Conservation (phyloP, 352 stramenopile genomes). For the Globisporangium radiosum region DNA sequence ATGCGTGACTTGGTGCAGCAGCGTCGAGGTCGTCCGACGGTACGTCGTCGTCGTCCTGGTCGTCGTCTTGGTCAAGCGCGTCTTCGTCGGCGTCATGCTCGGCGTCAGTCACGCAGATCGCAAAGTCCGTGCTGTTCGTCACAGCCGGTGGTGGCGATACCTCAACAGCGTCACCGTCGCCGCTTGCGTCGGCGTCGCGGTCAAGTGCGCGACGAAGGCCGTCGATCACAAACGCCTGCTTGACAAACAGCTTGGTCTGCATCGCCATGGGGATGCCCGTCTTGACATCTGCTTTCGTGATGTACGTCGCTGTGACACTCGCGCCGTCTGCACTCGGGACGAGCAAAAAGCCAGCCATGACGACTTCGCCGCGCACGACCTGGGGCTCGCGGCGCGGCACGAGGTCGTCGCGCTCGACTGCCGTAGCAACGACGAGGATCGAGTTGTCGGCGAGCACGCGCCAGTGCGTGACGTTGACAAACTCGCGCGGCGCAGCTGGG, state of each 20-base stretch:
- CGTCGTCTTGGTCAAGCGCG: constrained; percentile 14
- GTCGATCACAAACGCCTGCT: constrained; percentile 64
- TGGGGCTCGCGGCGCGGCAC: constrained; percentile 35
- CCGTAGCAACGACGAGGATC: constrained; percentile 45
- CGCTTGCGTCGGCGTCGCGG: constrained; percentile 38
- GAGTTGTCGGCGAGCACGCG: constrained; percentile 52
- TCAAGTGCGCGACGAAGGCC: constrained; percentile 47
- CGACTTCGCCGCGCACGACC: constrained; percentile 37
- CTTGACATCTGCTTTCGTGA: constrained; percentile 63
- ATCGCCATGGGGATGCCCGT: constrained; percentile 41
- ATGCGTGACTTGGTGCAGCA: constrained; percentile 7
- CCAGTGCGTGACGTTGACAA: constrained; percentile 70
- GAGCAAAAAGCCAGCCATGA: constrained; percentile 63
- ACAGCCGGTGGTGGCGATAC: constrained; percentile 15
- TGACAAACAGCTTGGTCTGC: constrained; percentile 68
- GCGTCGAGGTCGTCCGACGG: neutral
- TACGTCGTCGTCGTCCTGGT: constrained; percentile 21
- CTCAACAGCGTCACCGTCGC: constrained; percentile 3
- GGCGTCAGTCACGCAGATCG: constrained; percentile 31
- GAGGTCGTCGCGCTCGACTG: constrained; percentile 30
- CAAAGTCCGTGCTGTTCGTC: constrained; percentile 44
- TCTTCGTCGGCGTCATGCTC: constrained; percentile 36
- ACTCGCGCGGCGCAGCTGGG: constrained; percentile 41
- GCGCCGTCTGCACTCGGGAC: constrained; percentile 53
- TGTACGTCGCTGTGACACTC: constrained; percentile 47